These are phyloP conservation scores for Boletus speciosus DNA, from an alignment of 768 basidiomycete species.

Conservation along the genomic window DNA sequence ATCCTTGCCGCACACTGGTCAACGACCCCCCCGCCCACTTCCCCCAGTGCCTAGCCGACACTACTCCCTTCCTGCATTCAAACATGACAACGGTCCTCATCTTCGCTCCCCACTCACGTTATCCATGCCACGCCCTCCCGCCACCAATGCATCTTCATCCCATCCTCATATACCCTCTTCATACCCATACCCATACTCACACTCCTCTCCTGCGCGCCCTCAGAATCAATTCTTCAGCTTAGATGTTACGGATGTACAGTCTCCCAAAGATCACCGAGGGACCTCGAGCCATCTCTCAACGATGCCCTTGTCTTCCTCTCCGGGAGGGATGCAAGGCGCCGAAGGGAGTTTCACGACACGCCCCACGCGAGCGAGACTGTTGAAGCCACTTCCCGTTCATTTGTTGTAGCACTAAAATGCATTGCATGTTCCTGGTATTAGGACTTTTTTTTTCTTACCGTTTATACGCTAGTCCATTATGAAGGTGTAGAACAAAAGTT, in stretches of 20 bases:
- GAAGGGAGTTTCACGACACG: slow-evolving; percentile 2
- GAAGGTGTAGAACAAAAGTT: neutral
- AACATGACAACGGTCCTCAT: slow-evolving; percentile 2
- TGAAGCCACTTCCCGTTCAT: slow-evolving; percentile 19
- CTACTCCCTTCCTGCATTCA: slow-evolving; percentile 22
- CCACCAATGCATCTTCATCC: neutral
- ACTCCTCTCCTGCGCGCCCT: neutral
- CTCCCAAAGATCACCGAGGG: neutral
- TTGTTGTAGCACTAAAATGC: slow-evolving; percentile 16
- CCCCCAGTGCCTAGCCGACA: slow-evolving; percentile 13
- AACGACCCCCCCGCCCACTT: neutral
- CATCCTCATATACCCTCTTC: slow-evolving; percentile 11
- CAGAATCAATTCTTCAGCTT: neutral
- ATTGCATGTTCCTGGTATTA: slow-evolving; percentile 1
- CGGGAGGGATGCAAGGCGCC: neutral
- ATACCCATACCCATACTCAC: neutral
- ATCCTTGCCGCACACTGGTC: neutral
- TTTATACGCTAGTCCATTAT: neutral
- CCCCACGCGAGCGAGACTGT: slow-evolving; percentile 8
- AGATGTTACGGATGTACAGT: neutral
- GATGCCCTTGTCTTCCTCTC: slow-evolving; percentile 13
- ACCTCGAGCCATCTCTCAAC: slow-evolving; percentile 19
- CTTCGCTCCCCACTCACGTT: neutral
- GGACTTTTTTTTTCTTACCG: neutral
- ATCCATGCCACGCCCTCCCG: slow-evolving; percentile 1